Evolutionary conservation across 305 asterid species (phyloP).

Genomic region (Withania somnifera): DNA sequence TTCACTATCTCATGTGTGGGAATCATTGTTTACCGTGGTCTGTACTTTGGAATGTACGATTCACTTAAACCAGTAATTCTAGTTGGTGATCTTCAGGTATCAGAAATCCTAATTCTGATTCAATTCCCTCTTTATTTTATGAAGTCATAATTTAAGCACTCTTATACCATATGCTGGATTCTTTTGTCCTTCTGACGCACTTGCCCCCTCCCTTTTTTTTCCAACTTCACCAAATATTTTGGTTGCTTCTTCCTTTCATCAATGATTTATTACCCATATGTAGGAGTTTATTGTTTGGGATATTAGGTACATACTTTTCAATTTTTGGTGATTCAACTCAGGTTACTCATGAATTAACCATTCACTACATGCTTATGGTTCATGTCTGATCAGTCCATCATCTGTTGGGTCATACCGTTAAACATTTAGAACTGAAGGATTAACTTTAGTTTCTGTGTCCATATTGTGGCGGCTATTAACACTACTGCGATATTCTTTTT

Average conservation of each 20-base stretch:
- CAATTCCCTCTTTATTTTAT: background rate
- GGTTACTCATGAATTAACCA: background rate
- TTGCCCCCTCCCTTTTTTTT: too few species aligned
- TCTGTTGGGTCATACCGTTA: background rate
- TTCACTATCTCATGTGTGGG: constrained; percentile 54
- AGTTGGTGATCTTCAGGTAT: constrained; percentile 38
- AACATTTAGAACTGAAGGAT: background rate
- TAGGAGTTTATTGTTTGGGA: background rate
- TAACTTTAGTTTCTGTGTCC: background rate
- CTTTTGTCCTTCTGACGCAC: background rate
- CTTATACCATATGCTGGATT: background rate
- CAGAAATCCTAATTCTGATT: background rate
- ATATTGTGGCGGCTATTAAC: background rate
- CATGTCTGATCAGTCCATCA: background rate
- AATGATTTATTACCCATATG: background rate
- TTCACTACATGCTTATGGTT: background rate
- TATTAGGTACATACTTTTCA: background rate
- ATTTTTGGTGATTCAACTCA: background rate
- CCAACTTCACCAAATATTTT: background rate
- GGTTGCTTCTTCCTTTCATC: background rate
- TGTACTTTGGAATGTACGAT: constrained; percentile 58
- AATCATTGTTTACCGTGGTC: constrained; percentile 54
- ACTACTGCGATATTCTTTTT: background rate
- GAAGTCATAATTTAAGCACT: background rate
- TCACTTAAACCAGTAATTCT: constrained; percentile 51